A percentile compares a stretch with the other conserved stretches of the same genome.
Evolutionary conservation across 2,329 filamentous ascomycete species (phyloP).

Genomic region (Byssothecium circinans): DNA sequence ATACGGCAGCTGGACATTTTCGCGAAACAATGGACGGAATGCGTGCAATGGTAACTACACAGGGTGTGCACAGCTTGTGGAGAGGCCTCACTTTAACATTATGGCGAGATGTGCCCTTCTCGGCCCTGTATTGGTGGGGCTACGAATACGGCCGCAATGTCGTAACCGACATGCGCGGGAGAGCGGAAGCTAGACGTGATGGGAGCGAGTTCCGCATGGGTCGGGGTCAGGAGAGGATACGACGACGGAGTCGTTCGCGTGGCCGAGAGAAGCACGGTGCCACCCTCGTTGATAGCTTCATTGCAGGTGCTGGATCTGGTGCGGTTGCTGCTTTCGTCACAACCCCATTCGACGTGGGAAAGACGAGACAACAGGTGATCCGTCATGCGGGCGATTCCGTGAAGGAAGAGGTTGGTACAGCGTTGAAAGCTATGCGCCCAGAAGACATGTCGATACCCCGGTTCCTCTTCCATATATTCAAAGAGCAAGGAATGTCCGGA

Average conservation of each 20-base stretch:
- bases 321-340: conserved; percentile 85
- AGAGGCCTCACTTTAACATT: conserved; percentile 85
- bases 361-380: conserved; percentile 88
- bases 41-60: conserved; percentile 72
- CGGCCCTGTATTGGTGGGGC: conserved; percentile 96
- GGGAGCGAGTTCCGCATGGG: conserved; percentile 38
- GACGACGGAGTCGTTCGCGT: conserved; percentile 54
- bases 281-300: conserved; percentile 86
- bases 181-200: conserved; percentile 46
- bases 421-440: conserved; percentile 54
- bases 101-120: conserved; percentile 97
- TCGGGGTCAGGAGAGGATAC: conserved; percentile 33
- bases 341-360: conserved; percentile 95
- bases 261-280: conserved; percentile 70
- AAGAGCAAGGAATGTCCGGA: conserved; percentile 76
- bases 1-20: conserved; percentile 65
- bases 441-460: conserved; percentile 78
- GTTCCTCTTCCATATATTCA: conserved; percentile 89
- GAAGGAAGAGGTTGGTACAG: conserved; percentile 43
- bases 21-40: conserved; percentile 76
- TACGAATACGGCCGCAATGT: conserved; percentile 80
- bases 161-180: conserved; percentile 67
- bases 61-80: conserved; percentile 85
- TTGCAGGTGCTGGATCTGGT: conserved; percentile 81
- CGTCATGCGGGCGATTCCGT: conserved; percentile 56